Conservation (phyloP, 225 moss, liverwort and hornwort genomes). For the Anthoceros angustus region DNA sequence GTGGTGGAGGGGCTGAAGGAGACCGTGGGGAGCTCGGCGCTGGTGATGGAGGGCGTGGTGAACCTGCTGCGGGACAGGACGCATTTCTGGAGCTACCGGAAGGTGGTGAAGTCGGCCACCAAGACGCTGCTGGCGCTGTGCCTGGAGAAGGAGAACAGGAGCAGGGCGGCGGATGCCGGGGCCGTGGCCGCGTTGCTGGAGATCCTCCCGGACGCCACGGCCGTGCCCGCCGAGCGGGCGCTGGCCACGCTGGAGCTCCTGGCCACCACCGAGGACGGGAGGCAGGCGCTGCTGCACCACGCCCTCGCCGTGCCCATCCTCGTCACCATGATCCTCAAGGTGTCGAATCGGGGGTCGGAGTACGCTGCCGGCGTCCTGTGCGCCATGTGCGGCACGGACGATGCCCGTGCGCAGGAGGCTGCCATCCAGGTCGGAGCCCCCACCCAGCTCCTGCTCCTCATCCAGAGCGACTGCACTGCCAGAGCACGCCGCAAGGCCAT, state of each 20-base stretch:
- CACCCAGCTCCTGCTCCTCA: conserved; percentile 19
- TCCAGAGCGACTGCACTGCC: conserved; percentile 13
- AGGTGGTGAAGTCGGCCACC: background rate
- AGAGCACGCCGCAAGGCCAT: conserved; percentile 5
- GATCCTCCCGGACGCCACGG: conserved; percentile 16
- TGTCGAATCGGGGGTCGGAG: conserved; percentile 25
- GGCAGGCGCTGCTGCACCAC: conserved; percentile 15
- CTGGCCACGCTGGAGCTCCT: conserved; percentile 28
- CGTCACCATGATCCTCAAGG: conserved; percentile 20
- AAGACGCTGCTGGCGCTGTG: conserved; percentile 2
- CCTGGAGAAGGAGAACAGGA: background rate
- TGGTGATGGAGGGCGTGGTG: conserved; percentile 3
- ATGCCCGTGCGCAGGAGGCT: conserved; percentile 12
- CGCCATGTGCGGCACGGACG: conserved; percentile 20
- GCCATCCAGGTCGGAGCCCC: conserved; percentile 21
- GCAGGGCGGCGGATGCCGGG: conserved; percentile 18
- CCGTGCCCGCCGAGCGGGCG: conserved; percentile 17
- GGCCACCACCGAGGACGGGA: conserved; percentile 18
- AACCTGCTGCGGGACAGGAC: background rate
- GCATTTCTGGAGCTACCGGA: background rate
- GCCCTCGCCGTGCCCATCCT: conserved; percentile 16
- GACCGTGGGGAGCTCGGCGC: background rate
- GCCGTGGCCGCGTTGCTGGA: conserved; percentile 20
- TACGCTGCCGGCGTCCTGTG: conserved; percentile 24
- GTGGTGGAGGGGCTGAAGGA: background rate